A percentile compares a stretch with the other conserved stretches of the same genome.
Evolutionary conservation across 768 basidiomycete genomes (phyloP).

Genomic region (Leccinum disarticulatum): DNA sequence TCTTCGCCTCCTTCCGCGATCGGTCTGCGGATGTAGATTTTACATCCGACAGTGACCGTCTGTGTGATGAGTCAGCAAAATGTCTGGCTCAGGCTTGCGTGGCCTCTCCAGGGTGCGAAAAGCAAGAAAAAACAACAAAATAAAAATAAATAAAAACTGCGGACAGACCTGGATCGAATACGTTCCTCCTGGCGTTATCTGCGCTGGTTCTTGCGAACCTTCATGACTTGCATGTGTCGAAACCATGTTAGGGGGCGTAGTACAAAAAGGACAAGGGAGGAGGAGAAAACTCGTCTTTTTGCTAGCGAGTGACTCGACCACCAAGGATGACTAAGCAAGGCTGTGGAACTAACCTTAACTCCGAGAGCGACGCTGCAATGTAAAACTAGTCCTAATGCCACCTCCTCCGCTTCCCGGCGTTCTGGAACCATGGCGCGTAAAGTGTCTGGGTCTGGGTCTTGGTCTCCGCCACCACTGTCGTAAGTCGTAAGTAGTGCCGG

Average conservation of each 20-base stretch:
- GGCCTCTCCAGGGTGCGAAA: conserved; percentile 27
- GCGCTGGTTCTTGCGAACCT: conserved; percentile 50
- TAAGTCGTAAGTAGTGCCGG: neutral
- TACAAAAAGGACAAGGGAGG: conserved; percentile 2
- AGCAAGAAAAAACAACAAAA: neutral
- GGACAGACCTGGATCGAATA: conserved; percentile 70
- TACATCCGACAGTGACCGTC: conserved; percentile 92
- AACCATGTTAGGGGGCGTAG: conserved; percentile 24
- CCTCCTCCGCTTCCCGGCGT: neutral
- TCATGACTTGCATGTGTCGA: conserved; percentile 34
- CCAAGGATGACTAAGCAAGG: conserved; percentile 25
- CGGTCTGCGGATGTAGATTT: conserved; percentile 87
- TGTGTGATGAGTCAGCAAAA: conserved; percentile 43
- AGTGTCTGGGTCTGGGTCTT: too few species aligned
- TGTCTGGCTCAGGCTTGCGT: conserved; percentile 8
- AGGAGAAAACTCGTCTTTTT: conserved; percentile 7
- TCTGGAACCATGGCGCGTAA: conserved; percentile 9
- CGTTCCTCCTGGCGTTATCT: conserved; percentile 70
- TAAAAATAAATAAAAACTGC: conserved; percentile 5
- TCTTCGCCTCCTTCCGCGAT: conserved; percentile 72
- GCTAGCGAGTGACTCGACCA: conserved; percentile 3
- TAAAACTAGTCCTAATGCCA: neutral
- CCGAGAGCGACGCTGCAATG: neutral
- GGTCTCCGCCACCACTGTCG: neutral
- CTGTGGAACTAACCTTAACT: neutral